Conservation (phyloP, 805 yeast genomes). For the Jamesozyma gamospora region DNA sequence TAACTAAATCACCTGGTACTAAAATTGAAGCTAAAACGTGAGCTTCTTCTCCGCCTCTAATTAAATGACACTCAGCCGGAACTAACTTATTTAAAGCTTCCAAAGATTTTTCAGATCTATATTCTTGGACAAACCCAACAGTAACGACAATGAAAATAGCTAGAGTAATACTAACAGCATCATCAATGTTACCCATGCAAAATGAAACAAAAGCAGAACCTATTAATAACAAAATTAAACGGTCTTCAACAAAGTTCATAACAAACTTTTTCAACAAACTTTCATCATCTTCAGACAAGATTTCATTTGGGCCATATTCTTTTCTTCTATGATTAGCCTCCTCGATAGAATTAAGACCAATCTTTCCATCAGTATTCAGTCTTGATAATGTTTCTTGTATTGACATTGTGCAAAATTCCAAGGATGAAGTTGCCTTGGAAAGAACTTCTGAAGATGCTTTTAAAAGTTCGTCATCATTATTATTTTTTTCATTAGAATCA, state of each 20-base stretch:
- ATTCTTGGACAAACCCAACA: slow-evolving; percentile 96
- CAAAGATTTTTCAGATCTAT: slow-evolving; percentile 85
- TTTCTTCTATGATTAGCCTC: slow-evolving; percentile 66
- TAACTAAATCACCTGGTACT: slow-evolving; percentile 94
- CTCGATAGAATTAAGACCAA: slow-evolving; percentile 58
- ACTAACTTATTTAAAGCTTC: slow-evolving; percentile 89
- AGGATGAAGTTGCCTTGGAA: slow-evolving; percentile 43
- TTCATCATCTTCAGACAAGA: slow-evolving; percentile 69
- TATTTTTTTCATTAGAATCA: neutral
- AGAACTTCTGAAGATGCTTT: slow-evolving; percentile 20
- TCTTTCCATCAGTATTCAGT: slow-evolving; percentile 47
- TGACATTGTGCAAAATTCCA: slow-evolving; percentile 49
- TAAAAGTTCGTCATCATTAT: slow-evolving; percentile 4
- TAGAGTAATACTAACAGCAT: slow-evolving; percentile 82
- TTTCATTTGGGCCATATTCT: slow-evolving; percentile 74
- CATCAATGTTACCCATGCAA: slow-evolving; percentile 89
- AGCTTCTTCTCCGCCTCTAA: slow-evolving; percentile 69
- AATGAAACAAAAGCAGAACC: slow-evolving; percentile 85
- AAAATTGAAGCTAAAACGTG: slow-evolving; percentile 77
- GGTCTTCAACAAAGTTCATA: slow-evolving; percentile 79
- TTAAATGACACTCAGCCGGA: slow-evolving; percentile 92
- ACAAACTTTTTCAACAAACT: slow-evolving; percentile 57
- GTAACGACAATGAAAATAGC: slow-evolving; percentile 91
- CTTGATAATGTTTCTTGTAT: slow-evolving; percentile 56
- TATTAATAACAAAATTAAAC: slow-evolving; percentile 74